Conservation (phyloP, 306 rosid species). For the Ormosia emarginata region DNA sequence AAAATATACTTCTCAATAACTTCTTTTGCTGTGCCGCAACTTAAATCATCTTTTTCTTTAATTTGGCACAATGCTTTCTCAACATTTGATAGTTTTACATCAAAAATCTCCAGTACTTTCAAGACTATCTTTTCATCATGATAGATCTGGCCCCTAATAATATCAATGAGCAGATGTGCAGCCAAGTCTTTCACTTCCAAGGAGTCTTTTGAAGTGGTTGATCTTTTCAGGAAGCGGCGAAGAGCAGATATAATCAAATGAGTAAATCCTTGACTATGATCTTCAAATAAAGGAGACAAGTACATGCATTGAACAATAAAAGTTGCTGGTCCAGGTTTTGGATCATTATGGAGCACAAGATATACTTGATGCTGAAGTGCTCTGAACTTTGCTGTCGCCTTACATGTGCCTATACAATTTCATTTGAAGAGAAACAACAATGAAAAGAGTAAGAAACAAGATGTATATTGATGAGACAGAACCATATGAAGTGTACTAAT, state of each 20-base stretch:
- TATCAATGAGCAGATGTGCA: constrained; percentile 61
- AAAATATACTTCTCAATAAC: constrained; percentile 60
- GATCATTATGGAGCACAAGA: constrained; percentile 75
- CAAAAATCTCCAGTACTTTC: constrained; percentile 70
- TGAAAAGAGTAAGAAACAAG: constrained; percentile 18
- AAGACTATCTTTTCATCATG: constrained; percentile 70
- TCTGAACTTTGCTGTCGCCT: constrained; percentile 84
- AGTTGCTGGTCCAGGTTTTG: constrained; percentile 83
- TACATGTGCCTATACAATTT: constrained; percentile 67
- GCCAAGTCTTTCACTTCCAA: constrained; percentile 58
- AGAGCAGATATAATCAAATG: constrained; percentile 80
- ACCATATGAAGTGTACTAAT: neutral
- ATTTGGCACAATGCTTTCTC: constrained; percentile 57
- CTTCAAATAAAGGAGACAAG: constrained; percentile 67
- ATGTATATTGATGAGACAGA: constrained; percentile 8
- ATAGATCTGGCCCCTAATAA: constrained; percentile 61
- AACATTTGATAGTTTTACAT: constrained; percentile 57
- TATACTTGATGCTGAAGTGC: constrained; percentile 78
- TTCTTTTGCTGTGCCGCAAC: constrained; percentile 47
- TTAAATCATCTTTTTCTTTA: constrained; percentile 34
- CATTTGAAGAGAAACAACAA: constrained; percentile 34
- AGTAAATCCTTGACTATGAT: constrained; percentile 72
- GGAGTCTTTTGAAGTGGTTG: constrained; percentile 35
- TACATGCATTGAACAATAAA: constrained; percentile 78
- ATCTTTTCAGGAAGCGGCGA: constrained; percentile 58